These are phyloP conservation scores for Sergeia podlipaevii DNA, from an alignment of 208 protist genomes.

Conservation along the genomic window DNA sequence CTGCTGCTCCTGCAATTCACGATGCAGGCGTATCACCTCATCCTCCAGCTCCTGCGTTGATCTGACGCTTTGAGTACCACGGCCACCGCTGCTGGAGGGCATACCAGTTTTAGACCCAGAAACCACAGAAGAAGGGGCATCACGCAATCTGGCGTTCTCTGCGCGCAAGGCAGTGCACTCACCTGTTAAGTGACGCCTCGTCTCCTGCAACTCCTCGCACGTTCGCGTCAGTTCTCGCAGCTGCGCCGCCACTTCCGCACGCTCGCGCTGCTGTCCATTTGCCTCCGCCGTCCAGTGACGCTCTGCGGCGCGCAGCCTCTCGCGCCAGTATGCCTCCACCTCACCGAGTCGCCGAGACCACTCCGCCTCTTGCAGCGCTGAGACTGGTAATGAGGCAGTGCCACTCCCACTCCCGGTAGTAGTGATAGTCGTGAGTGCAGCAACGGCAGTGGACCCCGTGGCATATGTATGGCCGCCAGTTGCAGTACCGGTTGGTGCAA, in stretches of 20 bases:
- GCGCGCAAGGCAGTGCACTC: constrained; percentile 18
- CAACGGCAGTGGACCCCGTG: not conserved
- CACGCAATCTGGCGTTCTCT: constrained; percentile 17
- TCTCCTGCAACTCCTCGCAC: constrained; percentile 35
- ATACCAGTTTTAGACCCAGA: not conserved
- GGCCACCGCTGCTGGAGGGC: not conserved
- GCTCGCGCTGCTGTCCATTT: constrained; percentile 19
- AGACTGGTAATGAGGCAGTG: not conserved
- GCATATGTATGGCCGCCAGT: not conserved
- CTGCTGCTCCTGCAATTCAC: constrained; percentile 9
- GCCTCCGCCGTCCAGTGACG: constrained; percentile 33
- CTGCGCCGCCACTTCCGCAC: constrained; percentile 32
- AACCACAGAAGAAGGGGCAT: constrained; percentile 1
- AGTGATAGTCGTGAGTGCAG: not conserved
- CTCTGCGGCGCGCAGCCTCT: constrained; percentile 33
- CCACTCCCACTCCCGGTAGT: not conserved
- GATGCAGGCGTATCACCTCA: constrained; percentile 2
- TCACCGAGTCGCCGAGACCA: constrained; percentile 33
- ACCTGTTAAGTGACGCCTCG: constrained; percentile 20
- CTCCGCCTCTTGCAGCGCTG: constrained; percentile 21
- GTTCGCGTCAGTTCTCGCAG: constrained; percentile 36
- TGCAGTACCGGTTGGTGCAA: not conserved
- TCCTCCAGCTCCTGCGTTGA: not conserved
- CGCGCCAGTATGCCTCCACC: constrained; percentile 47
- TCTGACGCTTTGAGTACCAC: too few species aligned